Evolutionary conservation across 495 filamentous ascomycete genomes (phyloP), one percentile per base, ranked within the genome.

Genomic region (Tetracladium setigerum): DNA sequence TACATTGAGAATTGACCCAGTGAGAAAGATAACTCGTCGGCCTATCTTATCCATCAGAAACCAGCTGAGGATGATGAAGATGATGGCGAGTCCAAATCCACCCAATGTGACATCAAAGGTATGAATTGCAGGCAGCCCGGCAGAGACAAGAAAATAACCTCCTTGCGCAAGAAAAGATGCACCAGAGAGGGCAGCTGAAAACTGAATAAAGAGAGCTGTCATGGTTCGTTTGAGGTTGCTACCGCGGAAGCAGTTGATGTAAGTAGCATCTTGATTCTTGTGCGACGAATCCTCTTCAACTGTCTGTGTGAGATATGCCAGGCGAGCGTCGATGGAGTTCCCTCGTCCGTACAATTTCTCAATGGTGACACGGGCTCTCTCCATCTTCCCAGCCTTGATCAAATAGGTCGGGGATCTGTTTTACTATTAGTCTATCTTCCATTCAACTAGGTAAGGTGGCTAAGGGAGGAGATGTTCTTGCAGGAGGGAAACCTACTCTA

Each of bases 131-230:
- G 67, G 57, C 30, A 82, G 56, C 1, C 79, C 79, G 4, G 78
- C 79, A 30, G 74, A 69, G 38, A 71, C 65, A 60, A 82, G 82
- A 63, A 84, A 81, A 36, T 78, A 79, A 1, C 76, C 81, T 0
- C 73, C 72, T 40, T 76, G 79, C 30, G 72, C 72, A 31, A 72
- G 71, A n/a, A 79, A 53, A 27, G 67, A 71, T 27, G 69, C 66
- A 1, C 73, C 72, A 15, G 47, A n/a, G 1, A 55, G 44, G 11
- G 44, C 44, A 27, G 32, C 45, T 7, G 47, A 47, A n/a, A 55
- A 44, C 38, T 39, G 47, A 4, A 55, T 34, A 13, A 55, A 44
- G 18, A 42, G 47, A 9, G 48, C 55, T 0, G 59, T 62, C 4
- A 59, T 6, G 1, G 59, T 62, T 40, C 59, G 45, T 46, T 58